These are phyloP conservation scores for Aegilops bicornis DNA, from an alignment of 176 grass and related monocot species.

Conservation along the genomic window DNA sequence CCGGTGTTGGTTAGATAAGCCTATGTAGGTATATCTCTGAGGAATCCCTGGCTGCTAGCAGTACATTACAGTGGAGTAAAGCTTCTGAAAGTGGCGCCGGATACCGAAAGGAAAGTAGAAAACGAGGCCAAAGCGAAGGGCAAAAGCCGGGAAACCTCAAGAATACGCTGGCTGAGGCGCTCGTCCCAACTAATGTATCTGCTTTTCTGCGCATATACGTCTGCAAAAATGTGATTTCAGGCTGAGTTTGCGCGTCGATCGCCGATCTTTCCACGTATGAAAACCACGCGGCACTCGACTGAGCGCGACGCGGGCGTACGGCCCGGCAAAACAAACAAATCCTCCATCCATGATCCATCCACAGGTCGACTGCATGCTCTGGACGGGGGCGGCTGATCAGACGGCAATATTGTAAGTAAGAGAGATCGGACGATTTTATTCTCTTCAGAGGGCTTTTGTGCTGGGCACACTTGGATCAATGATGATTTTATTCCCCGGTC, in stretches of 20 bases:
- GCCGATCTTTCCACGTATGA: slow-evolving; percentile 39
- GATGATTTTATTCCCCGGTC: neutral
- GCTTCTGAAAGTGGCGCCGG: slow-evolving; percentile 36
- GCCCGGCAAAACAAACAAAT: neutral
- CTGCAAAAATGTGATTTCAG: neutral
- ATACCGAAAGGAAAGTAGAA: slow-evolving; percentile 25
- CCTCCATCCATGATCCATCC: neutral
- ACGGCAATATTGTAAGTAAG: neutral
- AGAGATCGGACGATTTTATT: neutral
- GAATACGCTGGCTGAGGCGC: slow-evolving; percentile 18
- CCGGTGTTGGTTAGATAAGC: neutral
- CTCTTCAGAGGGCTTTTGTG: slow-evolving; percentile 18
- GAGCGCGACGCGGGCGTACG: neutral
- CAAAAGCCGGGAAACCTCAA: neutral
- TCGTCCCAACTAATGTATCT: slow-evolving; percentile 34
- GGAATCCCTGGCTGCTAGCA: neutral
- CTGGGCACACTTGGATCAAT: neutral
- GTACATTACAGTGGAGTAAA: slow-evolving; percentile 47
- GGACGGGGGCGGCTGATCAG: slow-evolving; percentile 29
- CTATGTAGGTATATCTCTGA: neutral
- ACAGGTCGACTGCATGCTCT: neutral
- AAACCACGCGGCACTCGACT: neutral
- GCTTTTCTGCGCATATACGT: slow-evolving; percentile 26
- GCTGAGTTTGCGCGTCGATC: neutral
- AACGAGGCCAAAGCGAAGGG: slow-evolving; percentile 27